A percentile compares a stretch with the other conserved stretches of the same genome.
Evolutionary conservation across 139 green algal species (phyloP).

Genomic region (Penium margaritaceum): DNA sequence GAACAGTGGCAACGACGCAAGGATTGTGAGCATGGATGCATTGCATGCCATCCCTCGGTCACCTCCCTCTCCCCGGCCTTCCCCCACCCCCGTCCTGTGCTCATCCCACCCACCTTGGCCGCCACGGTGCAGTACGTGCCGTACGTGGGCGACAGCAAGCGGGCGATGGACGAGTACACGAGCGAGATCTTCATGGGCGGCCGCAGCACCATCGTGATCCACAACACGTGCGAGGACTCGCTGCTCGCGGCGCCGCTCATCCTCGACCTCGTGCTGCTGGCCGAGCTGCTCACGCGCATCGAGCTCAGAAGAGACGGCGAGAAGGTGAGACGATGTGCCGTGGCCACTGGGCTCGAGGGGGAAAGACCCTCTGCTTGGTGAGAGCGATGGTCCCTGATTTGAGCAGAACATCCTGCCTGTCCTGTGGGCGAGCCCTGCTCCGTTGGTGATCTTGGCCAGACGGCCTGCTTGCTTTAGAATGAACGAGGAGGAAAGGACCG

Average conservation of each 20-base stretch:
- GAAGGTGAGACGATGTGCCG: too few relatives aligned
- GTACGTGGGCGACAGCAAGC: constrained; percentile 93
- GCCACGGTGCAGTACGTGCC: constrained; percentile 86
- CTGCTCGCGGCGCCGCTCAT: constrained; percentile 96
- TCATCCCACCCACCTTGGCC: too few relatives aligned
- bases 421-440: too few relatives aligned
- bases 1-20: too few relatives aligned
- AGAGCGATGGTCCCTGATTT: too few relatives aligned
- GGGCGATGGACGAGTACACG: constrained; percentile 98
- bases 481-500: too few relatives aligned
- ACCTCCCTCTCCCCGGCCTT: neutral
- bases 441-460: too few relatives aligned
- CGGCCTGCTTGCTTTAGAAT: too few relatives aligned
- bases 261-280: constrained; percentile 92
- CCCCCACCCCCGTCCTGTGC: neutral
- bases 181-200: constrained; percentile 92
- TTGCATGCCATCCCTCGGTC: neutral
- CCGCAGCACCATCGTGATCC: constrained; percentile 94
- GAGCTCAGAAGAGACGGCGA: constrained; percentile 68
- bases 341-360: too few relatives aligned
- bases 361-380: too few relatives aligned
- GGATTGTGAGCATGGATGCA: too few relatives aligned
- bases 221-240: constrained; percentile 99
- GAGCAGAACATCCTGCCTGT: too few relatives aligned
- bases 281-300: constrained; percentile 86